A percentile compares a stretch with the other conserved stretches of the same genome.
phyloP scores from a whole-genome alignment of 225 moss, liverwort and hornwort genomes.

The Polytrichum commune region DNA sequence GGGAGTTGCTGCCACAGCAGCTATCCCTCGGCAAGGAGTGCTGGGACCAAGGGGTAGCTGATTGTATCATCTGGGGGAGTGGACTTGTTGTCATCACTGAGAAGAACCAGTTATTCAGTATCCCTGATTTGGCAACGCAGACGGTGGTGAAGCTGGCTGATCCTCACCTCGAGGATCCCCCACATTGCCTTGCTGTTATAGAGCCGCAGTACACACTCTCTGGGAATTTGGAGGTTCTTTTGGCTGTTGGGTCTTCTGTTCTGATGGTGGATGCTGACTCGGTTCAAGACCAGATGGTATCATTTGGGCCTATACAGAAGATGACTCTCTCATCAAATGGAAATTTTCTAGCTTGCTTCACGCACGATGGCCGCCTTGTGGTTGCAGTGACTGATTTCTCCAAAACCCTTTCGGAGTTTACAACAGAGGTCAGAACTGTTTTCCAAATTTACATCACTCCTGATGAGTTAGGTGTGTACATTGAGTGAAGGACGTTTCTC shows the following conservation, averaged over 20 bases:
- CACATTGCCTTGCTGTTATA: constrained; percentile 78
- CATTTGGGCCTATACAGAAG: constrained; percentile 83
- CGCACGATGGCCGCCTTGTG: constrained; percentile 83
- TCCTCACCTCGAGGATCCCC: constrained; percentile 79
- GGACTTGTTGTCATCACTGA: constrained; percentile 83
- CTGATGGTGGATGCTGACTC: constrained; percentile 77
- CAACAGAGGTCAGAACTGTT: constrained; percentile 54
- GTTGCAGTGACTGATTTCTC: constrained; percentile 81
- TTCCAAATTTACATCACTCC: no score
- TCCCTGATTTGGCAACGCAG: constrained; percentile 78
- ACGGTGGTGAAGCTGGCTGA: constrained; percentile 79
- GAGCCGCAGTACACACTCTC: constrained; percentile 87
- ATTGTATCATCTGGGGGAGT: constrained; percentile 85
- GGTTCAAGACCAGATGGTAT: constrained; percentile 69
- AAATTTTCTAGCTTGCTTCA: constrained; percentile 80
- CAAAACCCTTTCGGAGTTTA: constrained; percentile 78
- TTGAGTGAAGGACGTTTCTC: no score
- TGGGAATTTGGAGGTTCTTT: constrained; percentile 77
- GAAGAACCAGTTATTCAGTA: constrained; percentile 79
- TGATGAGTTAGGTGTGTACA: no score
- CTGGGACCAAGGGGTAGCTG: constrained; percentile 92
- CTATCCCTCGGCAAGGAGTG: constrained; percentile 77
- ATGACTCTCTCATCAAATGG: constrained; percentile 87
- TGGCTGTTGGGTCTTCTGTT: constrained; percentile 77
- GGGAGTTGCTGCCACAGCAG: constrained; percentile 76